A percentile compares a stretch with the other conserved stretches of the same genome.
Evolutionary conservation across 2,329 filamentous ascomycete genomes (phyloP).

Genomic region (Drechslerella coelobrocha): DNA sequence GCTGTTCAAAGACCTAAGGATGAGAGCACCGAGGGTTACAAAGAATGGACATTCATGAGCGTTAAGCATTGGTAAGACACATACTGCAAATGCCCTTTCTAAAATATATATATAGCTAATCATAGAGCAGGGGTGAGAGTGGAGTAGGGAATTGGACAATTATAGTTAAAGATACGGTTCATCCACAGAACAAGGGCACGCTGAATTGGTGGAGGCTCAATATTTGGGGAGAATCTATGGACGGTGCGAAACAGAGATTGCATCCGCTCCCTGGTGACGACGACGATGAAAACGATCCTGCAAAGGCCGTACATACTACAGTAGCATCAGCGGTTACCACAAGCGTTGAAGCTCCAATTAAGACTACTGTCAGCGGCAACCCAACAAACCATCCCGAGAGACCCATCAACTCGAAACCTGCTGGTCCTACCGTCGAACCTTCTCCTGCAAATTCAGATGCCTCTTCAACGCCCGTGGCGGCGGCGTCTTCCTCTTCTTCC

Average conservation of each 20-base stretch:
- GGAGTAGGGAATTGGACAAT: constrained; percentile 91
- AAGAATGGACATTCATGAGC: constrained; percentile 99
- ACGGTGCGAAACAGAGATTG: constrained; percentile 73
- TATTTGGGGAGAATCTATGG: constrained; percentile 88
- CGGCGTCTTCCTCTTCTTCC: constrained; percentile 55
- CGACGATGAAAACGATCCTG: constrained; percentile 71
- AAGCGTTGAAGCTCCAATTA: constrained; percentile 24
- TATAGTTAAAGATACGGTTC: constrained; percentile 80
- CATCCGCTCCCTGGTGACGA: constrained; percentile 78
- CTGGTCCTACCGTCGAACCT: constrained; percentile 53
- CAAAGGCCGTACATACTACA: constrained; percentile 61
- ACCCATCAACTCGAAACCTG: constrained; percentile 68
- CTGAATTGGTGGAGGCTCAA: constrained; percentile 94
- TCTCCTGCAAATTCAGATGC: constrained; percentile 54
- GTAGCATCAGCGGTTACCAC: constrained; percentile 47
- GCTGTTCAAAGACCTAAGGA: constrained; percentile 77
- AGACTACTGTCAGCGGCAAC: constrained; percentile 56
- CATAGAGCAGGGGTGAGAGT: constrained; percentile 74
- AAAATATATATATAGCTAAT: constrained; percentile 57
- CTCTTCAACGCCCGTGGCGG: constrained; percentile 47
- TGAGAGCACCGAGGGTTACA: constrained; percentile 72
- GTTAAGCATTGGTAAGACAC: constrained; percentile 84
- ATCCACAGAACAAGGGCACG: constrained; percentile 77
- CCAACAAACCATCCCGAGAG: constrained; percentile 62
- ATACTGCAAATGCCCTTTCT: background rate